phyloP scores from a whole-genome alignment of 352 stramenopile species.

The Phytophthora litchii region DNA sequence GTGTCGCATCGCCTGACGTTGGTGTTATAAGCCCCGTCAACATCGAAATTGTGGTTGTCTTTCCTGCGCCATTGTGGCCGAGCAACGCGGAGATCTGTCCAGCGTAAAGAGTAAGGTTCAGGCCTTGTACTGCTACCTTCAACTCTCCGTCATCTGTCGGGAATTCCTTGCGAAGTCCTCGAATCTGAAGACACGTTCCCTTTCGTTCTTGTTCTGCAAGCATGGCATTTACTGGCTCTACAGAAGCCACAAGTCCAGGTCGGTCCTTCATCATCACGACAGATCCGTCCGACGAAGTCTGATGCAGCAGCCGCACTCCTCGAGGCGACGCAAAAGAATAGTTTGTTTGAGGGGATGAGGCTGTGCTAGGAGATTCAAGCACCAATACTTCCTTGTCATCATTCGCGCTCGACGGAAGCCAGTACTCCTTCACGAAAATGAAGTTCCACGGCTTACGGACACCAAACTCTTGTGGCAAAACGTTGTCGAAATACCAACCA shows the following conservation, averaged over 20 bases:
- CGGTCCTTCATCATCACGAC: conserved; percentile 38
- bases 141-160: conserved; percentile 51
- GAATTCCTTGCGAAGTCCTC: conserved; percentile 64
- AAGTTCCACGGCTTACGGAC: conserved; percentile 92
- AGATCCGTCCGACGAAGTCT: conserved; percentile 38
- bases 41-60: conserved; percentile 94
- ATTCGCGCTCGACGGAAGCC: conserved; percentile 13
- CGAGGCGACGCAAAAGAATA: conserved; percentile 26
- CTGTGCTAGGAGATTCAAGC: conserved; percentile 28
- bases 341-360: conserved; percentile 30
- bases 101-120: conserved; percentile 92
- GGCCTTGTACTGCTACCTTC: conserved; percentile 83
- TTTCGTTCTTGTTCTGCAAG: conserved; percentile 48
- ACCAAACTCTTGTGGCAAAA: conserved; percentile 92
- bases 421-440: conserved; percentile 58
- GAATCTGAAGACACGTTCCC: conserved; percentile 56
- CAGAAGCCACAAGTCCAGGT: conserved; percentile 18
- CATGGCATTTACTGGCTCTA: conserved; percentile 54
- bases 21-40: conserved; percentile 89
- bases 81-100: conserved; percentile 93
- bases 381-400: conserved; percentile 29
- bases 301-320: conserved; percentile 31
- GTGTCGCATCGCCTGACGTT: conserved; percentile 63
- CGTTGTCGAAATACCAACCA: conserved; percentile 94
- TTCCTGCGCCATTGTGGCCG: conserved; percentile 86